Evolutionary conservation across 768 basidiomycete species (phyloP).

Genomic region (Pleurotus tuber-regium): DNA sequence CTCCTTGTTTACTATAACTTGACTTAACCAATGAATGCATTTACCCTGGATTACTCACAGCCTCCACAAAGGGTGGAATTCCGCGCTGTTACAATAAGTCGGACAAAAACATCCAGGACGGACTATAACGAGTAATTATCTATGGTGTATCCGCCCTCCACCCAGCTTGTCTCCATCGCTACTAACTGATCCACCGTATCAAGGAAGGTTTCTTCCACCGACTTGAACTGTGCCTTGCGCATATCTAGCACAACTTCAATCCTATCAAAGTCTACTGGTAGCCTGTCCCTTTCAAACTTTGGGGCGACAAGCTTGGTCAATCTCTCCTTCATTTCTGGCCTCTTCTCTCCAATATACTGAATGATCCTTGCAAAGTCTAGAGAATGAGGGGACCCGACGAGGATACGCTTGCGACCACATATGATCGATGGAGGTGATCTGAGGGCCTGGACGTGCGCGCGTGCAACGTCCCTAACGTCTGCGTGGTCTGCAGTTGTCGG

Average conservation of each 20-base stretch:
- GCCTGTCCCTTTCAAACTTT: constrained; percentile 15
- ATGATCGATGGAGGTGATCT: constrained; percentile 13
- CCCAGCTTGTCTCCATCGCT: constrained; percentile 3
- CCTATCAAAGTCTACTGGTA: constrained; percentile 27
- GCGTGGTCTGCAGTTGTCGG: constrained; percentile 17
- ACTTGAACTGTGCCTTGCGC: constrained; percentile 27
- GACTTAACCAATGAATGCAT: no score
- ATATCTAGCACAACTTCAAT: constrained; percentile 32
- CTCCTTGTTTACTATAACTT: no score
- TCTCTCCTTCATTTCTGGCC: constrained; percentile 24
- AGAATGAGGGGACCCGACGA: constrained; percentile 22
- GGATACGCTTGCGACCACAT: constrained; percentile 30
- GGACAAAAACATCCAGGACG: no score
- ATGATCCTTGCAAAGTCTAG: constrained; percentile 20
- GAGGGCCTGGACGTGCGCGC: constrained; percentile 29
- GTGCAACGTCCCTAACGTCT: constrained; percentile 31
- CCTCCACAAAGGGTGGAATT: no score
- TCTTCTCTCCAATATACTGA: constrained; percentile 21
- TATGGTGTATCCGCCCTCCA: neutral
- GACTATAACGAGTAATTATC: neutral
- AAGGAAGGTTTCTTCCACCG: constrained; percentile 29
- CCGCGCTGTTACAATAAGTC: no score
- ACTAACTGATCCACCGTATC: constrained; percentile 24
- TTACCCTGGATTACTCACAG: no score
- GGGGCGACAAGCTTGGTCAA: constrained; percentile 13